A percentile compares a stretch with the other conserved stretches of the same genome.
Conservation (phyloP, 1,284 basidiomycete species). For the Crocinoboletus sp. region DNA sequence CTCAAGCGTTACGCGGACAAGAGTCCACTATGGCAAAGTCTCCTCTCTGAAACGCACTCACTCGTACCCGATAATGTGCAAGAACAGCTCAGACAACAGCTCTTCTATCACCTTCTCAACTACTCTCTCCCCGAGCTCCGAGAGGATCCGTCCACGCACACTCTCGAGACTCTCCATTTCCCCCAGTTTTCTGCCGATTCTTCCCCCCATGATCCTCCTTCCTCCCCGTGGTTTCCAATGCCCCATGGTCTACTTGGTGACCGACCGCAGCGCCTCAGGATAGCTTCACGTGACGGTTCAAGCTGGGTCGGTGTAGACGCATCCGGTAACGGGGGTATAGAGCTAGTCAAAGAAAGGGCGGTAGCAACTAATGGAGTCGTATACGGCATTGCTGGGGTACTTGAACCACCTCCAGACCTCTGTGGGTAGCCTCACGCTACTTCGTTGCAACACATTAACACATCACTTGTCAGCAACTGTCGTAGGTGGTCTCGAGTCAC, state of each 20-base stretch:
- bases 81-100: constrained; percentile 79
- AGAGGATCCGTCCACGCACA: constrained; percentile 35
- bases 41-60: constrained; percentile 37
- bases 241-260: constrained; percentile 79
- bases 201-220: constrained; percentile 61
- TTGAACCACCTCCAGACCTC: constrained; percentile 74
- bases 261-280: constrained; percentile 78
- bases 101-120: constrained; percentile 96
- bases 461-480: constrained; percentile 30
- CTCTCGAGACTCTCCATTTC: constrained; percentile 67
- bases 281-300: constrained; percentile 47
- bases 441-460: constrained; percentile 2
- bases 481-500: constrained; percentile 50
- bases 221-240: constrained; percentile 81
- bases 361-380: constrained; percentile 76
- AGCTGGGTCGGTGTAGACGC: constrained; percentile 69
- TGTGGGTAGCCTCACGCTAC: constrained; percentile 41
- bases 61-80: constrained; percentile 76
- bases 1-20: constrained; percentile 50
- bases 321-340: constrained; percentile 63
- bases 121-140: constrained; percentile 60
- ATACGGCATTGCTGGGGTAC: constrained; percentile 69
- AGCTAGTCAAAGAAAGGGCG: constrained; percentile 51
- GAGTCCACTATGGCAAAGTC: constrained; percentile 46
- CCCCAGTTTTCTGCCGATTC: constrained; percentile 53